Evolutionary conservation across 805 yeast species (phyloP).

Genomic region (Naumovozyma castellii): DNA sequence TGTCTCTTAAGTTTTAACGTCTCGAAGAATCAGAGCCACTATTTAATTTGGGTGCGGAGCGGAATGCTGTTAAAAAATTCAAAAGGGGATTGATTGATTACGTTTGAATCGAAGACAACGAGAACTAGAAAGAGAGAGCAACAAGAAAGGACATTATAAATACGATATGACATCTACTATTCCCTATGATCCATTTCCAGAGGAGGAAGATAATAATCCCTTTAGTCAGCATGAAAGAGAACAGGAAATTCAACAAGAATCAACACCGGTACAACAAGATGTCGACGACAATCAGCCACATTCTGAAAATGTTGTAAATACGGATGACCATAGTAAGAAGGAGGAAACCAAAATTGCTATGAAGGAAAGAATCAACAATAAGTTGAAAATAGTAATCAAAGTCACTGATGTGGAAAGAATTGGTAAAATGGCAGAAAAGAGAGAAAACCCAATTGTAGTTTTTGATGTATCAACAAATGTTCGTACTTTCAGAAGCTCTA

Average conservation of each 20-base stretch:
- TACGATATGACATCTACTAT: slow-evolving; percentile 22
- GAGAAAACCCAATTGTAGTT: slow-evolving; percentile 69
- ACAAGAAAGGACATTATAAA: background rate
- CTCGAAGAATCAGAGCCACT: no score
- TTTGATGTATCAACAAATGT: slow-evolving; percentile 62
- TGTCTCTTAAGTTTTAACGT: no score
- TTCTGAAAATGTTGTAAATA: no score
- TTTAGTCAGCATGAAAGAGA: slow-evolving; percentile 31
- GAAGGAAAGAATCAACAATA: slow-evolving; percentile 2
- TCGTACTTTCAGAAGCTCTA: slow-evolving; percentile 63
- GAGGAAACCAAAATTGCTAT: background rate
- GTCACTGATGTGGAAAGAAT: slow-evolving; percentile 64
- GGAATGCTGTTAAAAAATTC: no score
- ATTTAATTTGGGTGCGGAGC: no score
- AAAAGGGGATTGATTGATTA: no score
- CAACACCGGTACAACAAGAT: slow-evolving; percentile 3
- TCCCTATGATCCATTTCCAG: slow-evolving; percentile 17
- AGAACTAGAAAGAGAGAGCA: background rate
- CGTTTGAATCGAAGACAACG: no score
- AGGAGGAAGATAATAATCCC: slow-evolving; percentile 53
- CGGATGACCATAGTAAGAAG: no score
- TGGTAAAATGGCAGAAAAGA: slow-evolving; percentile 41
- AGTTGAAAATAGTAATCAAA: slow-evolving; percentile 40
- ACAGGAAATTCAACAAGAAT: slow-evolving; percentile 5
- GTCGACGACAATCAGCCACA: background rate